Evolutionary conservation across 1,284 basidiomycete species (phyloP).

Genomic region (Cutaneotrichosporon sp.): DNA sequence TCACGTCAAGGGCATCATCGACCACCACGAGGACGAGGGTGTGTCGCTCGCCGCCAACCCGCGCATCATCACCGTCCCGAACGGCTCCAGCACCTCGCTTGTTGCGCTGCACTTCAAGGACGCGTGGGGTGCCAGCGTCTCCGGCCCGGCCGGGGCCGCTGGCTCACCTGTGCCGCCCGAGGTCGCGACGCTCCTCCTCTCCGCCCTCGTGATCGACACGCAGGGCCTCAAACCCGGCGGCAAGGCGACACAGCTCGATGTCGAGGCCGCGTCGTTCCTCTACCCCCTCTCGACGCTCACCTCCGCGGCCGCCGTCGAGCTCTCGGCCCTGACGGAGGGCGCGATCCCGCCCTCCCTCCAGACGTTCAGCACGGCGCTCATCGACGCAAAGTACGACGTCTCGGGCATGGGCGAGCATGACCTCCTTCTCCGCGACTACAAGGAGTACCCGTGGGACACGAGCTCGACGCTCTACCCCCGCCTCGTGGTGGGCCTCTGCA

Average conservation of each 20-base stretch:
- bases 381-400: constrained; percentile 67
- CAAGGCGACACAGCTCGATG: constrained; percentile 70
- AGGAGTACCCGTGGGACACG: constrained; percentile 68
- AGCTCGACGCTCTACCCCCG: constrained; percentile 37
- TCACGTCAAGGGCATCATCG: constrained; percentile 74
- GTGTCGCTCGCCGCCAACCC: constrained; percentile 65
- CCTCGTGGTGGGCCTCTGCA: constrained; percentile 66
- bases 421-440: constrained; percentile 87
- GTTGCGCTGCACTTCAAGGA: constrained; percentile 62
- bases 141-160: constrained; percentile 25
- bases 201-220: constrained; percentile 81
- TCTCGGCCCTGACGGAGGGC: constrained; percentile 9
- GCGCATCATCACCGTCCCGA: constrained; percentile 62
- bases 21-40: constrained; percentile 88
- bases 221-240: constrained; percentile 68
- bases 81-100: constrained; percentile 79
- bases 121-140: constrained; percentile 37
- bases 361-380: constrained; percentile 60
- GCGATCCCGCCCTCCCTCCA: constrained; percentile 32
- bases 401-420: constrained; percentile 70
- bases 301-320: background rate
- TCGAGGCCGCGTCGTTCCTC: constrained; percentile 64
- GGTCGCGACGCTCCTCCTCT: constrained; percentile 75
- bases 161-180: constrained; percentile 55
- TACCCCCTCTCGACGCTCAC: constrained; percentile 43